Evolutionary conservation across 768 basidiomycete genomes (phyloP), one percentile per base, ranked within the genome.

Genomic region (Chalciporus pseudorubinellus): DNA sequence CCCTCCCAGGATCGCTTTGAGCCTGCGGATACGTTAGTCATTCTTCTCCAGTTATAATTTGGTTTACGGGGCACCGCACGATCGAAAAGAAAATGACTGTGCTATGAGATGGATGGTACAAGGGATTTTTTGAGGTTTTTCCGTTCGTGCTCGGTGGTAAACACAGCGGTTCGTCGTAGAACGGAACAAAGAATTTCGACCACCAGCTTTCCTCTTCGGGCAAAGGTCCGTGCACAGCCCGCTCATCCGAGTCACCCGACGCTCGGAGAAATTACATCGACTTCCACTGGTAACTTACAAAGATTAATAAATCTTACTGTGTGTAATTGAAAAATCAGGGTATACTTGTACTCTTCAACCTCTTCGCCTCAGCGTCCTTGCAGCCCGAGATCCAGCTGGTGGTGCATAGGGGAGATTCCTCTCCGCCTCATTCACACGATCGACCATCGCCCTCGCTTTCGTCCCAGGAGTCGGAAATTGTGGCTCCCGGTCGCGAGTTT

Each of bases 11-110:
- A 72, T 70, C 88, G 86, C 84, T 90, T 90, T 69, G 78, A 76
- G 77, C 88, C 88, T 89, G 88, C 78, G 77, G 84, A 75, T 67
- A 82, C 71, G 81, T 91, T 87, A 89, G 88, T 83, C 86, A 89
- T 79, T 56, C 80, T 63, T 57, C 49, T 66, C 60, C 58, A 51
- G 57, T 40, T 48, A 53, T 56, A 52, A 77, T 72, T 79, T 78
- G 78, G 77, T 77, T 85, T 85, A 85, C 84, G 76, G 79, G 75
- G 79, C 79, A 85, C 85, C 86, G 84, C 86, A 88, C 85, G 86
- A 87, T 85, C 70, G 73, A 74, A 74, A 70, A 61, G 51, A 57
- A 55, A 61, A 64, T 56, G 61, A 51, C 38, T 48, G 39, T 28
- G 41, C n/a, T 34, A 34, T n/a, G 52, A 36, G 33, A 39, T 46